Evolutionary conservation across 208 protist genomes (phyloP).

Genomic region (Kentomonas sorsogonicus): DNA sequence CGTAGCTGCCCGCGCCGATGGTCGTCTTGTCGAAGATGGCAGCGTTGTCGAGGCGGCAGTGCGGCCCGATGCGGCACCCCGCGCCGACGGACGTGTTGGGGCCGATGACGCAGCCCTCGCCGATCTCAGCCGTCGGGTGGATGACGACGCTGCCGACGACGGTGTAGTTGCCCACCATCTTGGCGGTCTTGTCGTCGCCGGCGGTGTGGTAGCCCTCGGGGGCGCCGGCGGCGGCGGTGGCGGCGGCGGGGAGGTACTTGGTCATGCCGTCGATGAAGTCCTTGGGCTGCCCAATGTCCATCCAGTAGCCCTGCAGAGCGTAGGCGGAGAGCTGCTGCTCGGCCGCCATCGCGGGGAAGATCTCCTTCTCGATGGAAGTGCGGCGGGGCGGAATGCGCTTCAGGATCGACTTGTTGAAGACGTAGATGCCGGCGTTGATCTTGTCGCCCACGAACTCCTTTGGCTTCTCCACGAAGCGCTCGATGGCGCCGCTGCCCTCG

Average conservation of each 20-base stretch:
- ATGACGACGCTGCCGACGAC: constrained; percentile 80
- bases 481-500: constrained; percentile 75
- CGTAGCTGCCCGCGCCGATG: constrained; percentile 74
- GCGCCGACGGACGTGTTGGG: constrained; percentile 94
- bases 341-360: constrained; percentile 94
- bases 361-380: constrained; percentile 95
- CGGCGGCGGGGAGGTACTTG: constrained; percentile 83
- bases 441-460: constrained; percentile 93
- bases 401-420: constrained; percentile 95
- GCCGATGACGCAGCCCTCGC: constrained; percentile 90
- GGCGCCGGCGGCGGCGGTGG: constrained; percentile 36
- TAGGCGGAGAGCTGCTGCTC: constrained; percentile 93
- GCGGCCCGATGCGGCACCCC: constrained; percentile 89
- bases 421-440: constrained; percentile 98
- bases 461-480: constrained; percentile 96
- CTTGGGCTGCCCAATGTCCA: constrained; percentile 96
- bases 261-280: constrained; percentile 90
- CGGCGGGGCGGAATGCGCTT: constrained; percentile 89
- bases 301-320: constrained; percentile 96
- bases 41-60: constrained; percentile 74
- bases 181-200: constrained; percentile 22
- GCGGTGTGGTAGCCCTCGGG: constrained; percentile 26
- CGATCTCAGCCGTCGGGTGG: constrained; percentile 90
- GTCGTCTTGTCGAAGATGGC: constrained; percentile 85
- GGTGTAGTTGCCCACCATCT: constrained; percentile 24